Conservation (phyloP, 2,329 filamentous ascomycete genomes). For the Alternaria longipes region DNA sequence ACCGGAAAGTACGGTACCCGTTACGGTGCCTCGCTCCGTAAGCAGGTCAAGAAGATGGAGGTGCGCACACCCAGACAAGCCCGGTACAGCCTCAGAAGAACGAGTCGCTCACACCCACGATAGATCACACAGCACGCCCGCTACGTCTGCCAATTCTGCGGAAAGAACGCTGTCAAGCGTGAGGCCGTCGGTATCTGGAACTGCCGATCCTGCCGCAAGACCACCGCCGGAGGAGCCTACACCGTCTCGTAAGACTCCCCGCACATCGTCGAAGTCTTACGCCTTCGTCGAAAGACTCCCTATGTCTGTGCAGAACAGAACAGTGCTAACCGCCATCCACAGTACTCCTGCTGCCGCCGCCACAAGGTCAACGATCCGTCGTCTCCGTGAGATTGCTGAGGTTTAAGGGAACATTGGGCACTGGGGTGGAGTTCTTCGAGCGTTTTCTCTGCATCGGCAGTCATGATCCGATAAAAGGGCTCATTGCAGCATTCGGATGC, state of each 20-base stretch:
- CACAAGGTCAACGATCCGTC: conserved; percentile 94
- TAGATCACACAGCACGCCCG: conserved; percentile 94
- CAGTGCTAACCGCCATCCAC: conserved; percentile 40
- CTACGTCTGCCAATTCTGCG: conserved; percentile 91
- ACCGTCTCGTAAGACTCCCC: conserved; percentile 81
- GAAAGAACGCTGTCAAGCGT: conserved; percentile 92
- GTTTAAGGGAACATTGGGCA: conserved; percentile 67
- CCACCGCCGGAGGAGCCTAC: conserved; percentile 92
- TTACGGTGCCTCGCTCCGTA: conserved; percentile 98
- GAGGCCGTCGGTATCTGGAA: conserved; percentile 95
- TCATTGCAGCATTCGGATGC: conserved; percentile 44
- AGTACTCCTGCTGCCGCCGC: conserved; percentile 93
- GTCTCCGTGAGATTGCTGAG: conserved; percentile 97
- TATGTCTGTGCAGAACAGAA: conserved; percentile 4
- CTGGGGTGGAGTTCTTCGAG: conserved; percentile 48
- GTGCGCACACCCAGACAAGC: conserved; percentile 34
- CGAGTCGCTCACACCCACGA: conserved; percentile 30
- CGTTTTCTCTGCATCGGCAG: conserved; percentile 47
- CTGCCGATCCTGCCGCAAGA: conserved; percentile 96
- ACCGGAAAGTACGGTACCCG: conserved; percentile 97
- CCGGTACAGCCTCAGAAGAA: conserved; percentile 13
- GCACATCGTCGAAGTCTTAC: not conserved
- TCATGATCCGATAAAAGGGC: conserved; percentile 42
- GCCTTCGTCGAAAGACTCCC: not conserved
- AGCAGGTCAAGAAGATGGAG: conserved; percentile 99